phyloP scores from a whole-genome alignment of 805 yeast species.

The Metschnikowia cubensis region DNA sequence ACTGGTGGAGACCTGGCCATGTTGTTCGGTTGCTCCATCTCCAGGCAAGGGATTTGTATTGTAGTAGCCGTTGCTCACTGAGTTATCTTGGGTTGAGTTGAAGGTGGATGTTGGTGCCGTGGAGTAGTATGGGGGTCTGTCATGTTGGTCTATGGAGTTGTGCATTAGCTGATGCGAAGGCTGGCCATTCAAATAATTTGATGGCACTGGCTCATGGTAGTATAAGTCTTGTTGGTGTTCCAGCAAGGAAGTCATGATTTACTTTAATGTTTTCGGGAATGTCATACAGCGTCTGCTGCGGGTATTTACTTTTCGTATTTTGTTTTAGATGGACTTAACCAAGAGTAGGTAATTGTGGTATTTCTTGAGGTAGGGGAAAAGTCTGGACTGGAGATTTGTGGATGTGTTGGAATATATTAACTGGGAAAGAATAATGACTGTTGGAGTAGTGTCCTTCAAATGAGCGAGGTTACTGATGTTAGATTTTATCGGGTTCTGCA shows the following conservation, averaged over 20 bases:
- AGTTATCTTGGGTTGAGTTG: slow-evolving; percentile 14
- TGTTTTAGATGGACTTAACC: not conserved
- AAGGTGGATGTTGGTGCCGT: slow-evolving; percentile 9
- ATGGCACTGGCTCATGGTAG: slow-evolving; percentile 23
- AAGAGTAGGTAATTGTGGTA: not conserved
- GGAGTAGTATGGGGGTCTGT: slow-evolving; percentile 24
- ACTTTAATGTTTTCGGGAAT: not conserved
- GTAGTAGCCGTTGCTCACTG: slow-evolving; percentile 13
- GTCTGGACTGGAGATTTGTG: not conserved
- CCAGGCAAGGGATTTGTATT: slow-evolving; percentile 10
- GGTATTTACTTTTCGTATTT: not conserved
- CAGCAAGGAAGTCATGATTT: slow-evolving; percentile 20
- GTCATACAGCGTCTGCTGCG: not conserved
- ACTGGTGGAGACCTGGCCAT: slow-evolving; percentile 9
- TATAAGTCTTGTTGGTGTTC: slow-evolving; percentile 18
- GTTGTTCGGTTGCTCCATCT: slow-evolving; percentile 8
- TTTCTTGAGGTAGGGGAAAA: not conserved
- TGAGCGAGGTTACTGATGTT: not conserved
- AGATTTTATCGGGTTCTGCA: slow-evolving; percentile 5
- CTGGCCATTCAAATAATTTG: slow-evolving; percentile 18
- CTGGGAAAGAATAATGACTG: not conserved
- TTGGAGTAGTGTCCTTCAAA: not conserved
- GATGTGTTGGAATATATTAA: not conserved
- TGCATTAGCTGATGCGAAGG: slow-evolving; percentile 15
- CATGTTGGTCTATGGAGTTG: slow-evolving; percentile 12